Evolutionary conservation across 2,329 filamentous ascomycete species (phyloP), one percentile per base, ranked within the genome.

Genomic region (Fusarium nelsonii): DNA sequence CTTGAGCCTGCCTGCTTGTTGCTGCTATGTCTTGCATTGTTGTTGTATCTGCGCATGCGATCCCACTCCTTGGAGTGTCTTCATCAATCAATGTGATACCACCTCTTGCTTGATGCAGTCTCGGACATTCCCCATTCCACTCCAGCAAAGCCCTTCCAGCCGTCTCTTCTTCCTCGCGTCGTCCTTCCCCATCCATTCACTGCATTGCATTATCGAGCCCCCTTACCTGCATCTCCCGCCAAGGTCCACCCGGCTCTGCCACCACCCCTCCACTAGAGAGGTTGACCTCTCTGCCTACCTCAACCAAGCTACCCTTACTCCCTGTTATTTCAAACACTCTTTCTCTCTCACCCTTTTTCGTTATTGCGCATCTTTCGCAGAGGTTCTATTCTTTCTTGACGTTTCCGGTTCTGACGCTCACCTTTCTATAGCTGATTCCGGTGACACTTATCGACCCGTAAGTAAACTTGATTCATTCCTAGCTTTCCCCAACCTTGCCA

Each of bases 401-500:
- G 44, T 68, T 65, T 70, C 65, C 63, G 46, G 68, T 71, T 69
- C 69, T 74, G 69, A 72, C 63, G 60, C 63, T 74, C 68, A 77
- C 82, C 81, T 85, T 75, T 78, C 70, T 79, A 75, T 79, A 88
- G 87, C 87, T 78, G 87, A 88, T 75, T 84, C 85, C 74, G 84
- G 84, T 79, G 86, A 89, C 76, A 88, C 81, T 70, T 89, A 88
- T 79, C 85, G 87, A 78, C 85, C 86, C 76, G 87, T 86, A 80
- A 86, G 84, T 85, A 70, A 57, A 50, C 52, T 57, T 52, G 20
- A 67, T 58, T 62, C 58, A 40, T 69, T 65, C 44, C 37, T 45
- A 57, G 53, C 64, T 53, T 48, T 43, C 50, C 49, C 51, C 46
- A 57, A 52, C 36, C 49, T 70, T 45, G 12, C 36, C 58, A 33